phyloP scores from a whole-genome alignment of 495 filamentous ascomycete species.

The Neurospora sp. region DNA sequence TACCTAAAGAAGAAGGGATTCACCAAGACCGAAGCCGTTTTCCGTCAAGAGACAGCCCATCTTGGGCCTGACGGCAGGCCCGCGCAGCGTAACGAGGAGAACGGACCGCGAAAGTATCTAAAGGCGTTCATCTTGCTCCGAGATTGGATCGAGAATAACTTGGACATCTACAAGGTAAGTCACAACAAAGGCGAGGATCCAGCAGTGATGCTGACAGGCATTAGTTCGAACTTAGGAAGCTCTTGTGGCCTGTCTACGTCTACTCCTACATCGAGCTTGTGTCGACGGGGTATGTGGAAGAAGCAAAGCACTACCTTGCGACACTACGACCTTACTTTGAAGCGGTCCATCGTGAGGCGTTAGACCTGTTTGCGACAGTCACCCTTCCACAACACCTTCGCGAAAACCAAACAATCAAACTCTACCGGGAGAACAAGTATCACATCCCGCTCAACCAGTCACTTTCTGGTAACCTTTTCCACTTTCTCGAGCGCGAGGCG shows the following conservation, averaged over 20 bases:
- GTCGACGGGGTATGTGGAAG: slow-evolving; percentile 56
- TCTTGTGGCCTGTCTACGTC: slow-evolving; percentile 88
- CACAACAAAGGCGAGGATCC: not conserved
- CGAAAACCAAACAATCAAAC: slow-evolving; percentile 57
- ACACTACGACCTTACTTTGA: slow-evolving; percentile 59
- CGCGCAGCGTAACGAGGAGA: slow-evolving; percentile 53
- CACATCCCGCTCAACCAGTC: slow-evolving; percentile 73
- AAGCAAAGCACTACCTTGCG: slow-evolving; percentile 61
- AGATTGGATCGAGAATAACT: slow-evolving; percentile 75
- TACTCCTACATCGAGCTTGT: slow-evolving; percentile 83
- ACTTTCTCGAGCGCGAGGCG: slow-evolving; percentile 76
- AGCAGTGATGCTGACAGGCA: slow-evolving; percentile 20
- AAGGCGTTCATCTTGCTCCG: slow-evolving; percentile 62
- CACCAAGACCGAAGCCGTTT: slow-evolving; percentile 81
- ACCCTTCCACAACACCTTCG: slow-evolving; percentile 66
- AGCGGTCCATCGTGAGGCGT: slow-evolving; percentile 63
- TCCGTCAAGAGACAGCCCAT: slow-evolving; percentile 72
- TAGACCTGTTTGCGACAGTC: slow-evolving; percentile 57
- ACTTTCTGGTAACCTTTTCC: slow-evolving; percentile 66
- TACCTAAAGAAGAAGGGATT: slow-evolving; percentile 96
- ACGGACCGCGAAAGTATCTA: slow-evolving; percentile 63
- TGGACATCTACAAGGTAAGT: slow-evolving; percentile 84
- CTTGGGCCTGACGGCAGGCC: slow-evolving; percentile 68
- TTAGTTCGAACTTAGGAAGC: slow-evolving; percentile 73
- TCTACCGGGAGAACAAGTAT: slow-evolving; percentile 79